Evolutionary conservation across 2,329 filamentous ascomycete genomes (phyloP).

Genomic region (Dendrostoma leiphaemia): DNA sequence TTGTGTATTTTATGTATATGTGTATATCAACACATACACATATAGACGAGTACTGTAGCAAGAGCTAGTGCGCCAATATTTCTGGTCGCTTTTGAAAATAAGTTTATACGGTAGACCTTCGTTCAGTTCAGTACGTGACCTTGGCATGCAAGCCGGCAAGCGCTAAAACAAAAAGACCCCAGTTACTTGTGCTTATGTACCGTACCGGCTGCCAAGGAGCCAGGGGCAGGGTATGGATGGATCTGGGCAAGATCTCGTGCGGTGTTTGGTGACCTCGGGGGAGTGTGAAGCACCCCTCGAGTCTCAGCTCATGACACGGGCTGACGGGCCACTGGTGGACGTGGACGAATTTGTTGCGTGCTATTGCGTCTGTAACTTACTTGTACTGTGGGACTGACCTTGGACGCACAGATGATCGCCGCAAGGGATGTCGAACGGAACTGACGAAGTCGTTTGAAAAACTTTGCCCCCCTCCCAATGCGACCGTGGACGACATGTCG

Average conservation of each 20-base stretch:
- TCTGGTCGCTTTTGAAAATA: too few relatives aligned
- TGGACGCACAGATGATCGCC: not conserved
- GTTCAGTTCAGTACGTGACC: too few relatives aligned
- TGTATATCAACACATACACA: too few relatives aligned
- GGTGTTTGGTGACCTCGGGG: not conserved
- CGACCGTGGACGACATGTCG: too few relatives aligned
- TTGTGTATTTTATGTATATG: too few relatives aligned
- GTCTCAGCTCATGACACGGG: conserved; percentile 12
- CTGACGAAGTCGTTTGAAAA: not conserved
- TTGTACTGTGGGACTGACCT: not conserved
- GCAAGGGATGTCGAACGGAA: too few relatives aligned
- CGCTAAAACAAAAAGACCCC: not conserved
- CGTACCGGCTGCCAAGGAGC: not conserved
- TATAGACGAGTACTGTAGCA: too few relatives aligned
- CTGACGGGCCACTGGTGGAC: not conserved
- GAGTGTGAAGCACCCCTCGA: not conserved
- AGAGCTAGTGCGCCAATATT: too few relatives aligned
- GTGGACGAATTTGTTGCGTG: not conserved
- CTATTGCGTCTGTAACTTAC: not conserved
- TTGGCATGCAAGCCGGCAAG: not conserved
- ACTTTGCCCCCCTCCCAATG: too few relatives aligned
- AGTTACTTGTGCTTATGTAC: not conserved
- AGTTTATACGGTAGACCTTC: too few relatives aligned
- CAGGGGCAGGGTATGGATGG: not conserved
- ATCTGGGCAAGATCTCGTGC: not conserved